These are phyloP conservation scores for Hygrophorus pudorinus DNA, from an alignment of 768 basidiomycete species.

Conservation along the genomic window DNA sequence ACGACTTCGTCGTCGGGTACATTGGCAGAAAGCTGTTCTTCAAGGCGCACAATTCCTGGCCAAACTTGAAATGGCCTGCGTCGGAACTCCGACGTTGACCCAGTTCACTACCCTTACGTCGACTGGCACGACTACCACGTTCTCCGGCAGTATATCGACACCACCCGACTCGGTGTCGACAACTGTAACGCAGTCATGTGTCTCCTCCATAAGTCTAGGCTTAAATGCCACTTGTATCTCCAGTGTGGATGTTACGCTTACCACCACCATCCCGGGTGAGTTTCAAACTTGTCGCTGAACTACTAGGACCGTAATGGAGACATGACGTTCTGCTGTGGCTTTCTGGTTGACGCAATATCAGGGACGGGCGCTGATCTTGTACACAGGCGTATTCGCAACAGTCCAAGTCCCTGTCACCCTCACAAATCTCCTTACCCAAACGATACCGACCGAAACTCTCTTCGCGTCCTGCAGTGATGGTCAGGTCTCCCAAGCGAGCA, in stretches of 20 bases:
- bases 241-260: slow-evolving; percentile 16
- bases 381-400: slow-evolving; percentile 14
- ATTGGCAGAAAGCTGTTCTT: no score
- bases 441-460: slow-evolving; percentile 4
- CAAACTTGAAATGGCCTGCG: slow-evolving; percentile 5
- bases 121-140: neutral
- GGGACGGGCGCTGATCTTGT: neutral
- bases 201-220: neutral
- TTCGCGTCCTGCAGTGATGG: slow-evolving; percentile 5
- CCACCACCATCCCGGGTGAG: slow-evolving; percentile 27
- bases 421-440: slow-evolving; percentile 20
- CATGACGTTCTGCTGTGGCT: neutral
- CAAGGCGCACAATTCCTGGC: neutral
- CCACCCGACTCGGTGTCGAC: slow-evolving; percentile 3
- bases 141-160: slow-evolving; percentile 1
- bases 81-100: slow-evolving; percentile 4
- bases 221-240: neutral
- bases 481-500: slow-evolving; percentile 6
- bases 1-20: neutral
- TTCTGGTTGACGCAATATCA: neutral
- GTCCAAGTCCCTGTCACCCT: slow-evolving; percentile 32
- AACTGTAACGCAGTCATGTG: neutral
- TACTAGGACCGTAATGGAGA: neutral
- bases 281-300: neutral
- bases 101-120: slow-evolving; percentile 2